Evolutionary conservation across 345 rosid species (phyloP), one percentile per base, ranked within the genome.

Genomic region (Eucalyptus marginata): DNA sequence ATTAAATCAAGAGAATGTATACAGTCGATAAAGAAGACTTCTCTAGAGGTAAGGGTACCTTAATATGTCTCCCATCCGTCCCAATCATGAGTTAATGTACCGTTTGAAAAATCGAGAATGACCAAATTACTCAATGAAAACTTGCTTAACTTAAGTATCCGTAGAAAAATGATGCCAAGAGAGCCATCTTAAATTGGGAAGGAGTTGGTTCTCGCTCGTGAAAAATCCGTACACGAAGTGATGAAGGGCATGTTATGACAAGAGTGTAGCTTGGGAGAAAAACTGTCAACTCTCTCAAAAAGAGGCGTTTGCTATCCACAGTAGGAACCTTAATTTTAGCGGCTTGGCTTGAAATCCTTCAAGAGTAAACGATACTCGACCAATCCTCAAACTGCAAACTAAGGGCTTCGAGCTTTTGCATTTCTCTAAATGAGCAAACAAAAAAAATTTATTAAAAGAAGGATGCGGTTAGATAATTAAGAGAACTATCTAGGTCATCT

Each of bases 291-390:
- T 59, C 6, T 12, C 8, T 12, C 3, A 52, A 3, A 18, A 7
- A 5, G 4, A 59, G 2, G 16, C 0, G 24, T 4, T 8, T 0
- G 11, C 40, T 8, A 15, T 66, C 22, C 3, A 66, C 33, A 0
- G 79, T 1, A 66, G 10, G 43, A 31, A 66, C 43, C 43, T 68
- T 31, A 68, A 11, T 0, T 68, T 33, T 31, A 44, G 44, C 3
- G 33, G 44, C 4, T n/a, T n/a, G n/a, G 7, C 6, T 8, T 7
- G 12, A 68, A 68, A 68, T 68, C 80, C 12, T 31, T 33, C 44
- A 8, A 33, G 13, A 33, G 80, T 3, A 33, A 68, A 16, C 12
- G 7, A 68, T 68, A 33, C 80, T 68, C 24, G 24, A 68, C 10
- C 10, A 31, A 31, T 68, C 12, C 80, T 16, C 7, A 31, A 68